Evolutionary conservation across 2,329 filamentous ascomycete genomes (phyloP), one percentile per base, ranked within the genome.

Genomic region (Aspergillus niger): DNA sequence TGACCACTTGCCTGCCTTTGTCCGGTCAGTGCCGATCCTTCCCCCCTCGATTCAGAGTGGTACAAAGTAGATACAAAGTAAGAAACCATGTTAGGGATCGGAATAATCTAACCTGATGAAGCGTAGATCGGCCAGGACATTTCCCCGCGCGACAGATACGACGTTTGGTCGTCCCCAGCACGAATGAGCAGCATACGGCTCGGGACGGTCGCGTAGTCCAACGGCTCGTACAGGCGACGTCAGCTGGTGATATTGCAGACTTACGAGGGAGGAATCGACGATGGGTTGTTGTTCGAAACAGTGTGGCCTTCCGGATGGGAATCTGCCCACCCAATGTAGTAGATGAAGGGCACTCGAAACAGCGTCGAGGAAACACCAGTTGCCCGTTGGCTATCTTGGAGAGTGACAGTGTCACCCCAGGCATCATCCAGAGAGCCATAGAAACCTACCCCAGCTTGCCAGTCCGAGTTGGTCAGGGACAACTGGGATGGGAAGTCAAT

Each of bases 281-380:
- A 61, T 7, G 70, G 49, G 5, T 65, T 64, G 43, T 72, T 60
- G 7, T 75, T 59, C n/a, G 59, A 65, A 8, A 28, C 26, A 17
- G 17, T 22, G 17, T 64, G 66, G 75, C 63, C 80, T 80, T 80
- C 6, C 65, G 69, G 11, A 73, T 49, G 1, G 70, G 58, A 3
- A 72, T 67, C 0, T 77, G 76, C 79, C 32, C 79, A 82, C 1
- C 76, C 75, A 24, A 79, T 68, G 63, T 79, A 82, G 32, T 36
- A 13, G 11, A 13, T 36, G 30, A 36, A 36, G 32, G 11, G 32
- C 11, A 13, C 32, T 36, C 10, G 11, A 36, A 36, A 36, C 32
- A 36, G 32, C 32, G 32, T 36, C 32, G 11, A 13, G 2, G 11
- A 36, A 11, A 36, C 10, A 11, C 15, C 32, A 36, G 10, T 10